A percentile compares a stretch with the other conserved stretches of the same genome.
phyloP scores from a whole-genome alignment of 2,329 filamentous ascomycete species.

The Verticillium albo-atrum region DNA sequence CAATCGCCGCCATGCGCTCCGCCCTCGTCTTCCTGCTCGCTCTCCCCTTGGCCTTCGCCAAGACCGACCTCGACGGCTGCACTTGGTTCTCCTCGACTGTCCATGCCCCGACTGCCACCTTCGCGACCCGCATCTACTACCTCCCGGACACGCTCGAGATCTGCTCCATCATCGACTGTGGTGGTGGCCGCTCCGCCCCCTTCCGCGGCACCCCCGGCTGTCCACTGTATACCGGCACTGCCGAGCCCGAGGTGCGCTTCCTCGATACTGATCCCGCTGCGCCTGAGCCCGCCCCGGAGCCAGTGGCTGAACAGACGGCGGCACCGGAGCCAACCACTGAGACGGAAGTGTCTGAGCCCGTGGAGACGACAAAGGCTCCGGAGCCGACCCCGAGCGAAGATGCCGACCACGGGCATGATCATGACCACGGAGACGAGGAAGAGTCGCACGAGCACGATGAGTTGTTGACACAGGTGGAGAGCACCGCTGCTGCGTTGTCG shows the following conservation, averaged over 20 bases:
- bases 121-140: conserved; percentile 51
- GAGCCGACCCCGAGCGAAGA: too few relatives aligned
- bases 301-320: too few relatives aligned
- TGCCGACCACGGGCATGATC: too few relatives aligned
- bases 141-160: conserved; percentile 60
- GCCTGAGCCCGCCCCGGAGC: background rate
- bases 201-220: conserved; percentile 62
- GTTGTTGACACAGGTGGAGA: too few relatives aligned
- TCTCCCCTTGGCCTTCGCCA: conserved; percentile 30
- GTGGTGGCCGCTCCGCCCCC: conserved; percentile 60
- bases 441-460: too few relatives aligned
- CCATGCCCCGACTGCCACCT: conserved; percentile 20
- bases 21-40: conserved; percentile 1
- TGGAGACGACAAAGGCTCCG: too few relatives aligned
- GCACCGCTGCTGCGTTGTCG: too few relatives aligned
- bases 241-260: conserved; percentile 4
- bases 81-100: conserved; percentile 23
- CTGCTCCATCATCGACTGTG: conserved; percentile 62
- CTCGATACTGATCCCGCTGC: background rate
- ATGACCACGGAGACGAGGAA: too few relatives aligned
- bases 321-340: too few relatives aligned
- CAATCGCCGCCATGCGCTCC: background rate
- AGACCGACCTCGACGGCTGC: conserved; percentile 43
- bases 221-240: conserved; percentile 48
- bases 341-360: too few relatives aligned